phyloP scores from a whole-genome alignment of 2,329 filamentous ascomycete species.

The Aspergillus sp. region DNA sequence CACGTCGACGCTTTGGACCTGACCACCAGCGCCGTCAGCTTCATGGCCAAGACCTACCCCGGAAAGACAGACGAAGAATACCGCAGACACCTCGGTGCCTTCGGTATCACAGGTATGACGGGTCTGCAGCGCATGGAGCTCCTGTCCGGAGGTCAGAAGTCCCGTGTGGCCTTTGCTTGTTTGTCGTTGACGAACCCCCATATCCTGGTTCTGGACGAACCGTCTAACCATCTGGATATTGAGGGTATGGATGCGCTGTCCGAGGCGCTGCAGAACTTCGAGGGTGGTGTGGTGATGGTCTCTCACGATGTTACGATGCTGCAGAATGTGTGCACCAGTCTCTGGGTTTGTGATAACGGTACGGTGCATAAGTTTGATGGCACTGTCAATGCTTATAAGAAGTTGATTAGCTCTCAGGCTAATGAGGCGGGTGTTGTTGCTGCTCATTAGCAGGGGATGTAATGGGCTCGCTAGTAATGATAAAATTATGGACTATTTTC shows the following conservation, averaged over 20 bases:
- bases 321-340: slow-evolving; percentile 87
- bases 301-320: slow-evolving; percentile 99
- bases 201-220: slow-evolving; percentile 96
- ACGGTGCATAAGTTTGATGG: slow-evolving; percentile 95
- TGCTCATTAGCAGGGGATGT: slow-evolving; percentile 31
- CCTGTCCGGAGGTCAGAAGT: slow-evolving; percentile 96
- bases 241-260: slow-evolving; percentile 97
- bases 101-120: slow-evolving; percentile 85
- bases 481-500: not conserved
- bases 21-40: slow-evolving; percentile 83
- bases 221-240: slow-evolving; percentile 97
- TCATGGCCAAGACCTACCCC: slow-evolving; percentile 92
- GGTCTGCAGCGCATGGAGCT: slow-evolving; percentile 94
- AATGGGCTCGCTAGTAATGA: not conserved
- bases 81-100: slow-evolving; percentile 86
- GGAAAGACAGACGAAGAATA: slow-evolving; percentile 96
- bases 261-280: slow-evolving; percentile 78
- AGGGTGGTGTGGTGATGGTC: slow-evolving; percentile 96
- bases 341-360: slow-evolving; percentile 96
- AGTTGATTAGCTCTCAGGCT: slow-evolving; percentile 86
- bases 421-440: slow-evolving; percentile 77
- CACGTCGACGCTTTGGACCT: slow-evolving; percentile 96
- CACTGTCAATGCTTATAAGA: slow-evolving; percentile 96
- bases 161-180: slow-evolving; percentile 96
- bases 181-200: slow-evolving; percentile 91